Evolutionary conservation across 768 basidiomycete genomes (phyloP).

Genomic region (Sporobolomyces roseus): DNA sequence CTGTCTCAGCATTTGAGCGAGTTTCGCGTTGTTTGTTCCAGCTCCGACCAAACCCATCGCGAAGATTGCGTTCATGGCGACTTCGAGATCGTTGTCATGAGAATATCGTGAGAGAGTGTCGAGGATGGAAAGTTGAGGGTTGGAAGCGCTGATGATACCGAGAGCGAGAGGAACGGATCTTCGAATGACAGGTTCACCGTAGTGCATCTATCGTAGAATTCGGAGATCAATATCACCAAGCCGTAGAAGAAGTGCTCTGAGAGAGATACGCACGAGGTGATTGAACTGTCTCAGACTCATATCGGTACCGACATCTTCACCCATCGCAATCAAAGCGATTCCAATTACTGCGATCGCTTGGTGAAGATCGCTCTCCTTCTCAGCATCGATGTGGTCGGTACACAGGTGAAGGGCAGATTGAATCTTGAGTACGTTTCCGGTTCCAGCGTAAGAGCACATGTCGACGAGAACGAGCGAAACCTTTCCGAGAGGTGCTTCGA

Average conservation of each 20-base stretch:
- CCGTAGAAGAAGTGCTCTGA: background rate
- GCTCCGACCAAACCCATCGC: slow-evolving; percentile 98
- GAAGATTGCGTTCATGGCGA: slow-evolving; percentile 94
- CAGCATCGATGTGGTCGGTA: slow-evolving; percentile 73
- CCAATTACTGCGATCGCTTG: slow-evolving; percentile 90
- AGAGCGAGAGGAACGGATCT: slow-evolving; percentile 91
- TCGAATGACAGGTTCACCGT: slow-evolving; percentile 87
- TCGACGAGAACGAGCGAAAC: slow-evolving; percentile 89
- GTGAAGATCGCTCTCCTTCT: slow-evolving; percentile 63
- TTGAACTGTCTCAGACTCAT: slow-evolving; percentile 98
- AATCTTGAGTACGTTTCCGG: slow-evolving; percentile 88
- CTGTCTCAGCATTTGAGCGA: slow-evolving; percentile 95
- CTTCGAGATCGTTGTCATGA: slow-evolving; percentile 95
- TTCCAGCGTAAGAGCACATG: slow-evolving; percentile 89
- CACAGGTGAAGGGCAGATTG: slow-evolving; percentile 90
- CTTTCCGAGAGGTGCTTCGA: slow-evolving; percentile 85
- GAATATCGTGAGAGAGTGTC: slow-evolving; percentile 98
- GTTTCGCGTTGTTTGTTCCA: slow-evolving; percentile 95
- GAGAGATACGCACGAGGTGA: slow-evolving; percentile 66
- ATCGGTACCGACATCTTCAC: slow-evolving; percentile 93
- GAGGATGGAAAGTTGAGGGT: slow-evolving; percentile 87
- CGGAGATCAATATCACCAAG: background rate
- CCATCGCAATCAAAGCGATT: slow-evolving; percentile 92
- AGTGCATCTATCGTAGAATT: slow-evolving; percentile 73
- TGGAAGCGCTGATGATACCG: slow-evolving; percentile 89